A percentile compares a stretch with the other conserved stretches of the same genome.
These are phyloP conservation scores for Diplocarpon rosae DNA, from an alignment of 2,329 filamentous ascomycete genomes.

Conservation along the genomic window DNA sequence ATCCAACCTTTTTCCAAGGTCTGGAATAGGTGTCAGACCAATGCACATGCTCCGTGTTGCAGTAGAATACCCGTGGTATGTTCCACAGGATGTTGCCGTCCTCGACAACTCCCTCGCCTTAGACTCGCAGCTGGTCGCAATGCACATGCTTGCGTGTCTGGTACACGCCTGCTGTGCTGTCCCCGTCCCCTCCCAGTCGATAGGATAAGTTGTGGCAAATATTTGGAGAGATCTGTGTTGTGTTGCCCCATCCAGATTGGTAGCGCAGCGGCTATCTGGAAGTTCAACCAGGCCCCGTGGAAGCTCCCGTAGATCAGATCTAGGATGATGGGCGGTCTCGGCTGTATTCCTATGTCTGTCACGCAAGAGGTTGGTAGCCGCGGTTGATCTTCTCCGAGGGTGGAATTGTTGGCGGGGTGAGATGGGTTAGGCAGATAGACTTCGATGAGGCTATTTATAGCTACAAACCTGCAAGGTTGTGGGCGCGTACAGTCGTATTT, in stretches of 20 bases:
- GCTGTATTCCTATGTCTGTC: conserved; percentile 1
- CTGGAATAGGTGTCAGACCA: no score
- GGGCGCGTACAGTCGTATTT: conserved; percentile 4
- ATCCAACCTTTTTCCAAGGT: no score
- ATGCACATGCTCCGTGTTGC: no score
- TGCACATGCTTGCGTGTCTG: no score
- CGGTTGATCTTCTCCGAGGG: conserved; percentile 2
- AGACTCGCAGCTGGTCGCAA: no score
- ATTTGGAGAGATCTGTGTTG: not conserved
- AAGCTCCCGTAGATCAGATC: not conserved
- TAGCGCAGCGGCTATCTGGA: conserved; percentile 1
- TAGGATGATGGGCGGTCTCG: not conserved
- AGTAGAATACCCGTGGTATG: no score
- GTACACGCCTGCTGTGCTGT: no score
- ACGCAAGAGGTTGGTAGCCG: conserved; percentile 9
- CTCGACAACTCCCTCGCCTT: no score
- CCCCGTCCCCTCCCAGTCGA: no score
- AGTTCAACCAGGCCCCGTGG: not conserved
- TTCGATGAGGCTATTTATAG: conserved; percentile 4
- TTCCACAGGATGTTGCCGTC: no score
- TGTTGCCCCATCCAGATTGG: not conserved
- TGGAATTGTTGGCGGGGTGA: conserved; percentile 1
- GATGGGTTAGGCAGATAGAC: not conserved
- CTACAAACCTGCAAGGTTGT: not conserved
- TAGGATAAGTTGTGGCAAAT: not conserved